A percentile compares a stretch with the other conserved stretches of the same genome.
These are phyloP conservation scores for Pestalotiopsis sp. DNA, from an alignment of 2,329 filamentous ascomycete species.

Conservation along the genomic window DNA sequence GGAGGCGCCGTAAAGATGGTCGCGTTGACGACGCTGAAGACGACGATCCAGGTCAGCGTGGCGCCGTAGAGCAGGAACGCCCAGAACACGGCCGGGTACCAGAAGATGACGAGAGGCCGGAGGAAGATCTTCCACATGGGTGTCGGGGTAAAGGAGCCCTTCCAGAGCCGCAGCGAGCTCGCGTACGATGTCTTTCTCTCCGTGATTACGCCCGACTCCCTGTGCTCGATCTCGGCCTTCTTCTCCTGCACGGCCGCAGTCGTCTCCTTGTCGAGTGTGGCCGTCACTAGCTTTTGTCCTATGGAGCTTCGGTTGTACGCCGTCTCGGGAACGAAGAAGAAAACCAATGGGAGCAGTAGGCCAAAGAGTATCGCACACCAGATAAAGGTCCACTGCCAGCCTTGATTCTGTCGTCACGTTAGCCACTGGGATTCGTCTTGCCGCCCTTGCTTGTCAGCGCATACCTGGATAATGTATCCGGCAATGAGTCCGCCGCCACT, in stretches of 20 bases:
- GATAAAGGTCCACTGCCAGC: conserved; percentile 47
- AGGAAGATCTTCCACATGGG: conserved; percentile 41
- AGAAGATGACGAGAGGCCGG: conserved; percentile 49
- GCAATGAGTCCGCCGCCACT: conserved; percentile 41
- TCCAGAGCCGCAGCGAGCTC: conserved; percentile 35
- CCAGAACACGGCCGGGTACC: conserved; percentile 53
- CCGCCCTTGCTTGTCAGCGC: not conserved
- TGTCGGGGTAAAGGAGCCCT: conserved; percentile 36
- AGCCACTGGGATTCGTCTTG: not conserved
- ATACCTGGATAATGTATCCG: conserved; percentile 40
- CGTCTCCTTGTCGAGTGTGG: not conserved
- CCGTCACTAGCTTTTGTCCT: conserved; percentile 17
- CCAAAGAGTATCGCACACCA: conserved; percentile 49
- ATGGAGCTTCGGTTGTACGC: conserved; percentile 40
- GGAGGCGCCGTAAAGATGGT: conserved; percentile 51
- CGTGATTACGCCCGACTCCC: conserved; percentile 15
- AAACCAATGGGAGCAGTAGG: conserved; percentile 41
- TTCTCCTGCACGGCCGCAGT: conserved; percentile 16
- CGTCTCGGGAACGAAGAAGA: conserved; percentile 54
- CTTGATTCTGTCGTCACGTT: conserved; percentile 28
- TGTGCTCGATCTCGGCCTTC: conserved; percentile 22
- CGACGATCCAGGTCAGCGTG: conserved; percentile 39
- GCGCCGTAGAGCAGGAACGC: conserved; percentile 50
- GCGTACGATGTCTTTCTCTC: conserved; percentile 35
- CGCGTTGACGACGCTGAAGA: conserved; percentile 49